Base-by-base conservation (phyloP, 495 filamentous ascomycete genomes). In the Cenococcum geophilum region DNA sequence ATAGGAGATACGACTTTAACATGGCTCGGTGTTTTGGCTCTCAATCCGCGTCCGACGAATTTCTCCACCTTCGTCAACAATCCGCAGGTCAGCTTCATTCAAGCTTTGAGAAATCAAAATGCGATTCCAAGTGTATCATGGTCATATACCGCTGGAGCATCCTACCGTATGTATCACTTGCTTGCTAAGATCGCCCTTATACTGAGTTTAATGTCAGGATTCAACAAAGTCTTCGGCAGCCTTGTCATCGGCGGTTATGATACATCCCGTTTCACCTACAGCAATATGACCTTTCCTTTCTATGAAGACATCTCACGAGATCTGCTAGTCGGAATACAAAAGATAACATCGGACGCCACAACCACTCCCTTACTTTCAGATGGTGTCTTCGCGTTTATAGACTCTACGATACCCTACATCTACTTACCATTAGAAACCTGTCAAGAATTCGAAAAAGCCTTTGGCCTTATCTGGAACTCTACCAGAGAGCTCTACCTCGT, bases 181-280 rank as follows among this genome's bases (percentile, higher is more conserved):
- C 18, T 37, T 37, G 64, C 21, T 12, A 12, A 42, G 32, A 18
- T 18, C 21, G 40, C 36, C 50, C 72, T 76, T 50, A 77, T 63
- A 36, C 32, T 56, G 47, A 63, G 21, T 55, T 74, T 67, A 58
- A 10, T 66, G 62, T 11, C 61, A 77, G 76, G 74, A 5, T 68
- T 79, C 14, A 78, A 79, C 57, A 70, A 76, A 54, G 76, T 80
- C 14, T 77, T 76, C 58, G 79, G 76, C 10, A 77, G 76, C 47
- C 68, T 84, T 14, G 79, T 80, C 6, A 73, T 84, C 35, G 81
- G 80, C 4, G 82, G 82, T 0, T 82, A 82, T 63, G 81, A 84
- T 63, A 62, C 70, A 1, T 76, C 78, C 0, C 71, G 77, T 16
- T 82, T 80, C 63, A 65, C 77, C 34, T 73, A 72, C 4, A 61